Evolutionary conservation across 2,329 filamentous ascomycete species (phyloP).

Genomic region (Cytospora leucostoma): DNA sequence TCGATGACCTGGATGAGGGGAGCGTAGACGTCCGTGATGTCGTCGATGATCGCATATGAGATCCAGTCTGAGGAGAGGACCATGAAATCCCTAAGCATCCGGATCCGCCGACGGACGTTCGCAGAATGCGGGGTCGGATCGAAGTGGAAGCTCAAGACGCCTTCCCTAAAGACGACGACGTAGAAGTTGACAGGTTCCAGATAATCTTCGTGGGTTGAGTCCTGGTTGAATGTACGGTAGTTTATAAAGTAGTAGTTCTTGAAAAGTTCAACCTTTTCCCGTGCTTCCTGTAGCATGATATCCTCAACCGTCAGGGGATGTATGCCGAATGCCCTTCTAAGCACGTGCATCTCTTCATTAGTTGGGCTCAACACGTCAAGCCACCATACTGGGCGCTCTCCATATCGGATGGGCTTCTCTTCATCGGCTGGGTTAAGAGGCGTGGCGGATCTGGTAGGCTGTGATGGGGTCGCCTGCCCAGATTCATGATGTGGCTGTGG

Average conservation of each 20-base stretch:
- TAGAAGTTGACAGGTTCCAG: constrained; percentile 97
- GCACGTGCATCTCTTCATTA: constrained; percentile 91
- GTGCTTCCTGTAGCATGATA: constrained; percentile 95
- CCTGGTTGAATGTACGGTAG: constrained; percentile 96
- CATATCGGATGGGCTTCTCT: constrained; percentile 52
- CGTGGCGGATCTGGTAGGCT: constrained; percentile 40
- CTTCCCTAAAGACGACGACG: constrained; percentile 93
- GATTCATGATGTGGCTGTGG: constrained; percentile 42
- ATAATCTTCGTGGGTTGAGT: constrained; percentile 84
- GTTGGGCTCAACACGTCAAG: constrained; percentile 89
- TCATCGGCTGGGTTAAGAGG: constrained; percentile 34
- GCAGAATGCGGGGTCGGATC: constrained; percentile 94
- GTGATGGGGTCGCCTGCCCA: constrained; percentile 50
- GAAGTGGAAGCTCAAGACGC: constrained; percentile 95
- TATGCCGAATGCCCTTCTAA: constrained; percentile 91
- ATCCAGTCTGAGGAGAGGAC: constrained; percentile 97
- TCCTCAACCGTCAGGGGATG: constrained; percentile 95
- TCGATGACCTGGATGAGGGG: constrained; percentile 92
- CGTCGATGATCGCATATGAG: constrained; percentile 95
- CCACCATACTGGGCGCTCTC: constrained; percentile 94
- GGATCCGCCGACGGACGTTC: constrained; percentile 90
- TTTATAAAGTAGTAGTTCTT: constrained; percentile 98
- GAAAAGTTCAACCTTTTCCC: constrained; percentile 97
- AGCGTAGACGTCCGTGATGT: constrained; percentile 95
- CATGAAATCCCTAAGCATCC: constrained; percentile 91